Conservation (phyloP, 2,329 filamentous ascomycete genomes). For the Akanthomyces muscarius region DNA sequence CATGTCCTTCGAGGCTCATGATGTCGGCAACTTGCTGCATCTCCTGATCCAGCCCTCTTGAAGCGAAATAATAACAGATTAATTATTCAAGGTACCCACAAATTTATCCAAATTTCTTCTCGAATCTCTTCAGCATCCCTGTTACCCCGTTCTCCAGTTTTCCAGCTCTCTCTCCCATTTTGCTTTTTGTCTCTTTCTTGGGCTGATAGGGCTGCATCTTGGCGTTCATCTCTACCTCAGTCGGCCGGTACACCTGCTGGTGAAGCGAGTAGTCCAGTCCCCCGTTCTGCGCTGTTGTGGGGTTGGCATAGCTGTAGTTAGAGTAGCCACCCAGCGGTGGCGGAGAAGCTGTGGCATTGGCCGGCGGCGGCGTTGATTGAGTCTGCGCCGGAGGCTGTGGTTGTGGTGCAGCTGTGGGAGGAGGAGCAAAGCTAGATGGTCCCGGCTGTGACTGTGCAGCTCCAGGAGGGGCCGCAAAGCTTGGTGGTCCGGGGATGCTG, state of each 20-base stretch:
- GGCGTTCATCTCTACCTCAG: constrained; percentile 51
- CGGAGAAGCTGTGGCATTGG: constrained; percentile 35
- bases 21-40: background rate
- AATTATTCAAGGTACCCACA: background rate
- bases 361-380: constrained; percentile 29
- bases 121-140: constrained; percentile 71
- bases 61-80: background rate
- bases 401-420: constrained; percentile 19
- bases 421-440: constrained; percentile 22
- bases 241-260: constrained; percentile 66
- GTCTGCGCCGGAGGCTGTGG: constrained; percentile 21
- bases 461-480: constrained; percentile 16
- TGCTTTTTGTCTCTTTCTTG: constrained; percentile 45
- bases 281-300: constrained; percentile 23
- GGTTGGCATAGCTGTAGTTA: constrained; percentile 45
- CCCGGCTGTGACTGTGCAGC: constrained; percentile 23
- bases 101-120: constrained; percentile 63
- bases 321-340: constrained; percentile 53
- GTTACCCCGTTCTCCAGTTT: constrained; percentile 66
- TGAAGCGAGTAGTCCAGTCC: constrained; percentile 56
- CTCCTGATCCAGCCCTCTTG: background rate
- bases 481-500: constrained; percentile 32
- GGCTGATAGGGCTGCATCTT: constrained; percentile 35
- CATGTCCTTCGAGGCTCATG: background rate
- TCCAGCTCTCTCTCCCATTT: constrained; percentile 62